A percentile compares a stretch with the other conserved stretches of the same genome.
These are phyloP conservation scores for Patellifolia procumbens DNA, from an alignment of 179 eudicot species.

Conservation along the genomic window DNA sequence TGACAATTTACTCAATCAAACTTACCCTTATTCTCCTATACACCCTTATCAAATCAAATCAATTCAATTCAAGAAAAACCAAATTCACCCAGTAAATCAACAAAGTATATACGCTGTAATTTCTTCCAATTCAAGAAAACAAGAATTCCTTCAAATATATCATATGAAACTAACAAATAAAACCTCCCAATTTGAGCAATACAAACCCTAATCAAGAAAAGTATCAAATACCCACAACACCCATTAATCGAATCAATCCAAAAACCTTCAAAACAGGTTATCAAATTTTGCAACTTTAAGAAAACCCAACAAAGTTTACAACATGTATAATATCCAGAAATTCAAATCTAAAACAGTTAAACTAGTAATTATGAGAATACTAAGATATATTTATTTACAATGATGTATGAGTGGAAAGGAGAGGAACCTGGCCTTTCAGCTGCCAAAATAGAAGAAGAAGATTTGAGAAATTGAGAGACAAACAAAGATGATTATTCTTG, in stretches of 20 bases:
- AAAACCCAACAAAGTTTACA: slow-evolving; percentile 17
- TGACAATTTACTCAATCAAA: slow-evolving; percentile 20
- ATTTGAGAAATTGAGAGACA: slow-evolving; percentile 29
- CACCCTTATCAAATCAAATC: not conserved
- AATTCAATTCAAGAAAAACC: slow-evolving; percentile 1
- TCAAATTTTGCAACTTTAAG: slow-evolving; percentile 17
- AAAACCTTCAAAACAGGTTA: slow-evolving; percentile 15
- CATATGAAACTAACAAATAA: slow-evolving; percentile 10
- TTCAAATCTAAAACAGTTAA: not conserved
- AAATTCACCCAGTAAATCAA: slow-evolving; percentile 13
- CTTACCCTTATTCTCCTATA: slow-evolving; percentile 9
- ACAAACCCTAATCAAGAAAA: slow-evolving; percentile 19
- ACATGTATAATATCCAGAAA: slow-evolving; percentile 6
- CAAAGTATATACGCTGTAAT: no score
- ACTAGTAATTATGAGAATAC: not conserved
- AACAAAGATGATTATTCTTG: slow-evolving; percentile 21
- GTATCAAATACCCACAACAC: slow-evolving; percentile 30
- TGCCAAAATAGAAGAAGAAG: slow-evolving; percentile 27
- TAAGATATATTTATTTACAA: slow-evolving; percentile 27
- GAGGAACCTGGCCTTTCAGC: slow-evolving; percentile 34
- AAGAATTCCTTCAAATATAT: not conserved
- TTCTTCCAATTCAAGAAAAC: slow-evolving; percentile 6
- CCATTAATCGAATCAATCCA: slow-evolving; percentile 21
- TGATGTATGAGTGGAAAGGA: slow-evolving; percentile 7
- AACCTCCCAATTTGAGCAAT: slow-evolving; percentile 21